A percentile compares a stretch with the other conserved stretches of the same genome.
These are phyloP conservation scores for Conoideocrella luteorostrata DNA, from an alignment of 2,329 filamentous ascomycete species.

Conservation along the genomic window DNA sequence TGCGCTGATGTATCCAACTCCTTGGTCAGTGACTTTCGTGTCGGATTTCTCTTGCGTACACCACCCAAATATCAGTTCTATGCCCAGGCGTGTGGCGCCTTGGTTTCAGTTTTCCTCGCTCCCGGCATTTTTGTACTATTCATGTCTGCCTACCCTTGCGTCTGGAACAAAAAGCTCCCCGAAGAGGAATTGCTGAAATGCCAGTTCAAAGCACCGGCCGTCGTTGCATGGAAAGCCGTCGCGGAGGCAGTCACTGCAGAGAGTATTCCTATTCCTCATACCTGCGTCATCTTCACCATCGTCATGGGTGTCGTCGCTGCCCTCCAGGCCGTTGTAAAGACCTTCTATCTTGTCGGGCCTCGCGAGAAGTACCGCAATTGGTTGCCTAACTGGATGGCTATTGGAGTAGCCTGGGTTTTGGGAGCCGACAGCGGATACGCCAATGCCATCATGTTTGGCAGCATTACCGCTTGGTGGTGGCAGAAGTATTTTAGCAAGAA, in stretches of 20 bases:
- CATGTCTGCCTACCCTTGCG: slow-evolving; percentile 62
- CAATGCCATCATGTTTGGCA: slow-evolving; percentile 53
- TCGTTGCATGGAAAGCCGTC: slow-evolving; percentile 60
- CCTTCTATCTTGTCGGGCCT: slow-evolving; percentile 45
- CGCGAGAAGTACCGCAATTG: slow-evolving; percentile 50
- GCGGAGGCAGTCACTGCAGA: slow-evolving; percentile 54
- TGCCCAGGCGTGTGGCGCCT: slow-evolving; percentile 55
- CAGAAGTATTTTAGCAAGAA: slow-evolving; percentile 39
- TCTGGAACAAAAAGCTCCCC: slow-evolving; percentile 40
- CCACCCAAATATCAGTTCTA: slow-evolving; percentile 60
- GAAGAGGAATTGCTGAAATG: slow-evolving; percentile 34
- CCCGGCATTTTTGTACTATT: slow-evolving; percentile 64
- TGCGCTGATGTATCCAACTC: slow-evolving; percentile 48
- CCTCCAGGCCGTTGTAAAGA: slow-evolving; percentile 45
- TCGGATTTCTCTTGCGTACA: slow-evolving; percentile 60
- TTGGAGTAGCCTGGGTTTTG: slow-evolving; percentile 54
- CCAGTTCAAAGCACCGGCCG: slow-evolving; percentile 56
- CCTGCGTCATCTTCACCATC: slow-evolving; percentile 51
- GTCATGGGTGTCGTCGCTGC: slow-evolving; percentile 45
- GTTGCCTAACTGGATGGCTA: slow-evolving; percentile 57
- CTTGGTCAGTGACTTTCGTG: slow-evolving; percentile 58
- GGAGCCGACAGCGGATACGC: slow-evolving; percentile 47
- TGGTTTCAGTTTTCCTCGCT: slow-evolving; percentile 60
- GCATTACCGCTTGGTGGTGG: slow-evolving; percentile 48
- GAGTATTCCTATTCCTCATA: slow-evolving; percentile 47